Evolutionary conservation across 2,329 filamentous ascomycete genomes (phyloP), one percentile per base, ranked within the genome.

Genomic region (Hymenoscyphus fraxineus): DNA sequence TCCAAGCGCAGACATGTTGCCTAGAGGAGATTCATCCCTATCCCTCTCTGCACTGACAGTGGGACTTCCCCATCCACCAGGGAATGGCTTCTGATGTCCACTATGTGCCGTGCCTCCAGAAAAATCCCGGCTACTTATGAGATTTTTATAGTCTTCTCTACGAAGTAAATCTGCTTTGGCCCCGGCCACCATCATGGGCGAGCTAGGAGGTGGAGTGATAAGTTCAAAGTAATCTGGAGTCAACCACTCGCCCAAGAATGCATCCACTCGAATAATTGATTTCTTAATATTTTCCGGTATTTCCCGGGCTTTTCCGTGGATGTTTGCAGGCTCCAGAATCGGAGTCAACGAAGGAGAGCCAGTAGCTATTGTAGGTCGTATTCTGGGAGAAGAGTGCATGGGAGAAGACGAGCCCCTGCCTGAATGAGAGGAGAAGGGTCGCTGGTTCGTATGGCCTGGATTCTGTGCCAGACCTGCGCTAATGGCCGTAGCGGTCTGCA

Each of bases 171-270:
- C 92, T 31, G 91, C 91, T 77, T 97, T 98, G 38, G 95, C 94
- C 51, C 87, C 86, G 32, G 91, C 90, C 2, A 98, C 82, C 92
- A 99, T 96, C 78, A 95, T 85, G 3, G 89, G 85, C 2, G 92
- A 94, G 55, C 87, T 86, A 0, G 95, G 95, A 12, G 95, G 95
- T 2, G 93, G 91, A 0, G 91, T 94, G 68, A 97, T 97, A 61
- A 90, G 84, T 67, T 97, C 93, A 73, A 94, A 99, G 76, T 99
- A 99, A 73, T 93, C 89, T 0, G 93, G 92, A 1, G 90, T 91
- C 38, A 98, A 82, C 95, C 95, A 99, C 81, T 99, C 95, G 59
- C 95, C 94, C 0, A 99, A 82, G 74, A 96, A 97, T 0, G 93
- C 90, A 77, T 99, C 95, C 6, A 99, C 83, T 0, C 95, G 89